phyloP scores from a whole-genome alignment of 306 rosid genomes.

The Cucurbita argyrosperma region DNA sequence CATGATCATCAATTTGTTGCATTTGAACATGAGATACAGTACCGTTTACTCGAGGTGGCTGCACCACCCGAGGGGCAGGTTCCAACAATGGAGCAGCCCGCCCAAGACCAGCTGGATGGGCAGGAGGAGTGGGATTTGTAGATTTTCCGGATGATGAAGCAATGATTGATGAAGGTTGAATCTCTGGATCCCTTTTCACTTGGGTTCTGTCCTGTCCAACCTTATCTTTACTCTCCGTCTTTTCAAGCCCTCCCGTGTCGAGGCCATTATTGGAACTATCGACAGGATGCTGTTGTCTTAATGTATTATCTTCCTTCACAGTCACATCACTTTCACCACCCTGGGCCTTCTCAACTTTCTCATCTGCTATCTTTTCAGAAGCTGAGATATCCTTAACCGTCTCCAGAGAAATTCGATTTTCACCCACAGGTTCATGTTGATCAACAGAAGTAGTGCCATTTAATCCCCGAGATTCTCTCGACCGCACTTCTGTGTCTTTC shows the following conservation, averaged over 20 bases:
- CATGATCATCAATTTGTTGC: slow-evolving; percentile 64
- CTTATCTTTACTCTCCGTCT: slow-evolving; percentile 22
- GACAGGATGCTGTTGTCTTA: slow-evolving; percentile 20
- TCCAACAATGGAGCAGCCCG: slow-evolving; percentile 73
- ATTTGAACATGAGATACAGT: slow-evolving; percentile 38
- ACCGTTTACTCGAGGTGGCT: slow-evolving; percentile 71
- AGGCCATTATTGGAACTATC: slow-evolving; percentile 19
- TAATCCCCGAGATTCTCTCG: slow-evolving; percentile 12
- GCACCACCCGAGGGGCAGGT: slow-evolving; percentile 54
- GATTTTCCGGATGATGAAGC: slow-evolving; percentile 36
- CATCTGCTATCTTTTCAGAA: slow-evolving; percentile 13
- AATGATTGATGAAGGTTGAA: slow-evolving; percentile 18
- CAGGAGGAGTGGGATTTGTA: slow-evolving; percentile 31
- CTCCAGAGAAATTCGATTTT: slow-evolving; percentile 6
- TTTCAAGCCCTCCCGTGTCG: slow-evolving; percentile 23
- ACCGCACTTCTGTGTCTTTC: slow-evolving; percentile 14
- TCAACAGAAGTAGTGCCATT: slow-evolving; percentile 18
- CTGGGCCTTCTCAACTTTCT: slow-evolving; percentile 16
- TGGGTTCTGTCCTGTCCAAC: slow-evolving; percentile 22
- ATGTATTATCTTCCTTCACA: slow-evolving; percentile 7
- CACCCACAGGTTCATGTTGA: slow-evolving; percentile 7
- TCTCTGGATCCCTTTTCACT: slow-evolving; percentile 15
- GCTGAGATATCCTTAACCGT: slow-evolving; percentile 8
- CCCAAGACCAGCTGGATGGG: slow-evolving; percentile 86
- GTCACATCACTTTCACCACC: slow-evolving; percentile 12